Evolutionary conservation across 2,329 filamentous ascomycete genomes (phyloP).

Genomic region (Penicillium palitans): DNA sequence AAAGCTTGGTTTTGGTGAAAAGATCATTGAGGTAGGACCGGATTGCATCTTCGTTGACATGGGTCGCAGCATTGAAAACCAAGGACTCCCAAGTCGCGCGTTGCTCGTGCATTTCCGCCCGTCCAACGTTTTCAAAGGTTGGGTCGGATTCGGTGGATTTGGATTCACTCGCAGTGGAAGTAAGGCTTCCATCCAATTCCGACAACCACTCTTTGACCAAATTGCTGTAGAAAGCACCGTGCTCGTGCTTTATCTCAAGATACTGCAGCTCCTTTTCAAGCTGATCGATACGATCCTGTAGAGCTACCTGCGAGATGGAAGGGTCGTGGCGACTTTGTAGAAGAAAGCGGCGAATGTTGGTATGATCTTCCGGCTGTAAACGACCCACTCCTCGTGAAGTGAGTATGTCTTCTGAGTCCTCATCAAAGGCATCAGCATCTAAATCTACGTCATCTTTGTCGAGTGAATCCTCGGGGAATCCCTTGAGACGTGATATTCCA

Average conservation of each 20-base stretch:
- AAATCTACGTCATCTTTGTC: conserved; percentile 37
- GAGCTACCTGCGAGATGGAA: conserved; percentile 50
- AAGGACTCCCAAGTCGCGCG: conserved; percentile 56
- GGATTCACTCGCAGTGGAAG: conserved; percentile 15
- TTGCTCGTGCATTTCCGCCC: conserved; percentile 56
- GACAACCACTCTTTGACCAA: conserved; percentile 58
- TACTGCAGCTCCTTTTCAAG: conserved; percentile 51
- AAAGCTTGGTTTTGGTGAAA: conserved; percentile 48
- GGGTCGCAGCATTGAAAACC: conserved; percentile 52
- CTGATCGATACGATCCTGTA: conserved; percentile 51
- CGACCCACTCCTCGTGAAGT: conserved; percentile 28
- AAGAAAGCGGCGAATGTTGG: conserved; percentile 54
- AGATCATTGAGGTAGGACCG: conserved; percentile 53
- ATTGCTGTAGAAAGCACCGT: conserved; percentile 57
- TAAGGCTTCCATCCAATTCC: conserved; percentile 29
- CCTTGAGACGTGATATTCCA: conserved; percentile 41
- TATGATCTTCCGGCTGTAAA: conserved; percentile 29
- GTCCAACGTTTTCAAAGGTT: conserved; percentile 52
- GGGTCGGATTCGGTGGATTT: conserved; percentile 29
- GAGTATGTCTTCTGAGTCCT: conserved; percentile 24
- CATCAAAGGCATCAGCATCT: conserved; percentile 14
- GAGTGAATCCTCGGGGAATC: conserved; percentile 36
- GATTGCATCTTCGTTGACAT: conserved; percentile 51
- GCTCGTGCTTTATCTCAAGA: conserved; percentile 57
- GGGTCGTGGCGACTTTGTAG: conserved; percentile 56